Evolutionary conservation across 2,329 filamentous ascomycete genomes (phyloP), one percentile per base, ranked within the genome.

Genomic region (Xylaria arbuscula): DNA sequence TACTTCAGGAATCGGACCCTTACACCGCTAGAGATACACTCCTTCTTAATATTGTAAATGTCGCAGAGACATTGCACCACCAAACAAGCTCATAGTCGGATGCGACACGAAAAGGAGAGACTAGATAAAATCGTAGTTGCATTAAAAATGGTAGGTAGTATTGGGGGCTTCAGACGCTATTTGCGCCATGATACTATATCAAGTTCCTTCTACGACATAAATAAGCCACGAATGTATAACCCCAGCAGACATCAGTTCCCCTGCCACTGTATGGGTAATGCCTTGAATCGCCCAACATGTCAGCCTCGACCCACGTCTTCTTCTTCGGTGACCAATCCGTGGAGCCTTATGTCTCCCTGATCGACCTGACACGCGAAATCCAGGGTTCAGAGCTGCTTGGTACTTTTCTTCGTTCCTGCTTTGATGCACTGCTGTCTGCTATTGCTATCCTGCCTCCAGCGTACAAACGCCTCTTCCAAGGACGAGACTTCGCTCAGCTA

Each of bases 281-380:
- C 40, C 13, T 48, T 17, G 40, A 34, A 48, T 59, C 24, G 40
- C 22, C 36, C 24, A 36, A 59, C 8, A 59, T 59, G 56, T 19
- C 42, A 36, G 22, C 56, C 22, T 19, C 56, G 10, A 40, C 56
- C 24, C 47, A 47, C 13, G 42, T 59, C 40, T 59, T 59, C 56
- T 59, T 47, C 42, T 59, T 59, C 40, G 56, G 56, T 17, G 56
- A 59, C 48, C 56, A 59, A 28, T 59, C 56, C 42, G 56, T 59
- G 40, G 56, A 59, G 40, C 56, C 56, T 32, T 36, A 59, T 36
- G 56, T n/a, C 42, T 59, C 56, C 56, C 34, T 59, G 56, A 48
- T 59, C 42, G 56, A 59, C n/a, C 56, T 59, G 7, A 22, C 42
- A 48, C 56, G 42, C 28, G 56, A 59, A 40, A 48, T 48, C 32